Evolutionary conservation across 202 grass and related monocot genomes (phyloP), one percentile per base, ranked within the genome.

Genomic region (Sporobolus alterniflorus): DNA sequence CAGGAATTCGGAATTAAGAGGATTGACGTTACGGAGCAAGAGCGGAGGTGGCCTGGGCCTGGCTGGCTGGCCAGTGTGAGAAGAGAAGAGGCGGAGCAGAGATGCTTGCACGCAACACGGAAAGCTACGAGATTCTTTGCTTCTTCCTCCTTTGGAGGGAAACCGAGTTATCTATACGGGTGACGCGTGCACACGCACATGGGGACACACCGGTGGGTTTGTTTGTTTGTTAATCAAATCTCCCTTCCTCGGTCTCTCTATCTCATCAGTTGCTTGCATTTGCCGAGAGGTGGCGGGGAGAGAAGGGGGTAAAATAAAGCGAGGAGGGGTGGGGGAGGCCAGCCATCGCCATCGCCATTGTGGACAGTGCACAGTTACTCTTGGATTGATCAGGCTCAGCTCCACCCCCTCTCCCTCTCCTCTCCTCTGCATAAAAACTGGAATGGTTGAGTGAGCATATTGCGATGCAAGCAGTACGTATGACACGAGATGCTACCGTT

Each of bases 81-180:
- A 67, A 62, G 59, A 62, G 59, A 54, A 31, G 67, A 39, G 36
- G 36, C 36, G 36, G 36, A 39, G 36, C 67, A 68, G 70, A 87
- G 89, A 90, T 89, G 89, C 89, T 94, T 87, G 88, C 87, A 88
- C 92, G 77, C 77, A 85, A 72, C 71, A 72, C 39, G 67, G 42
- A 32, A 90, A 86, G 82, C 76, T 75, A 71, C 78, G 54, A 64
- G 92, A 94, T 94, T 90, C 89, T 83, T 90, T 92, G 92, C 89
- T 92, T 90, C 80, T 80, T 69, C 85, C 52, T 80, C 57, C 76
- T 89, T 85, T 89, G 73, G 65, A 89, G 74, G 82, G 83, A 94
- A 79, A 94, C 21, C 33, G 32, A 11, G 15, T 68, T 82, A 34
- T 83, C 82, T 77, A 46, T 39, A 39, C 36, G 4, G 36, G 8